Percentiles rank a stretch among this genome's conserved stretches.
Conservation (phyloP, 192 early-diverging fungal species). For the Pecoramyces ruminantium region DNA sequence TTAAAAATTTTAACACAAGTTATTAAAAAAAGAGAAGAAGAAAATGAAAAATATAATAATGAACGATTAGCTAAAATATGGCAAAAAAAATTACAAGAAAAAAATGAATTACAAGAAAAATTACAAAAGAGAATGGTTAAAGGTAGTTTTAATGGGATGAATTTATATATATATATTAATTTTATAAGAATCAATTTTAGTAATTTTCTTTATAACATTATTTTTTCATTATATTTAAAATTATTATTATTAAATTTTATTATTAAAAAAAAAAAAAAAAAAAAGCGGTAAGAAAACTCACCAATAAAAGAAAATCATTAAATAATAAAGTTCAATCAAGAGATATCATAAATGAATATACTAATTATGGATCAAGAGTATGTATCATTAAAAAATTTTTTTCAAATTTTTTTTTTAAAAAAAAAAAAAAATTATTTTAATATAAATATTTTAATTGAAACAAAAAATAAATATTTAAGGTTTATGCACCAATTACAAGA, state of each 20-base stretch:
- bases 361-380: slow-evolving; percentile 19
- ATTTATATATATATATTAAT: no score
- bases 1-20: slow-evolving; percentile 26
- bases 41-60: slow-evolving; percentile 27
- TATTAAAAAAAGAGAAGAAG: slow-evolving; percentile 25
- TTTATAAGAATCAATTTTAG: no score
- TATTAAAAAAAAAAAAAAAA: no score
- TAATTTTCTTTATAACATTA: no score
- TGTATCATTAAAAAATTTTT: neutral
- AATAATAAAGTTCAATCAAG: slow-evolving; percentile 21
- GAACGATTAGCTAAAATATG: slow-evolving; percentile 29
- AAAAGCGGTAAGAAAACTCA: slow-evolving; percentile 26
- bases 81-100: slow-evolving; percentile 35
- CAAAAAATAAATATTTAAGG: no score
- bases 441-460: no score
- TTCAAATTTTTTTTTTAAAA: no score
- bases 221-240: no score
- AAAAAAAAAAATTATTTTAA: no score
- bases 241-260: no score
- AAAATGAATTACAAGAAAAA: slow-evolving; percentile 22
- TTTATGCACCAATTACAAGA: slow-evolving; percentile 35
- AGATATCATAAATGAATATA: slow-evolving; percentile 40
- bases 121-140: slow-evolving; percentile 27
- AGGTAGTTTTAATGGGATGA: no score
- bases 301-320: slow-evolving; percentile 21